phyloP scores from a whole-genome alignment of 148 eudicot genomes.

The Suaeda aralocaspica region DNA sequence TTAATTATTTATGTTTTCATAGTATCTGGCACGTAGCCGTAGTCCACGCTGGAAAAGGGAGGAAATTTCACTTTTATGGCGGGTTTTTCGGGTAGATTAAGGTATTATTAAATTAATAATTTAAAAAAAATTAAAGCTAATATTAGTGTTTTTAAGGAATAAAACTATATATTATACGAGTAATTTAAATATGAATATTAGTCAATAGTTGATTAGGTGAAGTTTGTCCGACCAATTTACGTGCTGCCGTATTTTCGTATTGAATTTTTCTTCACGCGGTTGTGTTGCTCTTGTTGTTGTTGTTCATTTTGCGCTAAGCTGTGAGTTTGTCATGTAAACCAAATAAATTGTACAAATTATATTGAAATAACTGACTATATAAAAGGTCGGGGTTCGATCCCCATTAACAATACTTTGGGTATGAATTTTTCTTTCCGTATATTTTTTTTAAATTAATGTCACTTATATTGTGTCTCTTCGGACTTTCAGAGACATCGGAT shows the following conservation, averaged over 20 bases:
- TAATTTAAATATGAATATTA: not conserved
- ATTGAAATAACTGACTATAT: too few relatives aligned
- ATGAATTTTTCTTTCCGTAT: too few relatives aligned
- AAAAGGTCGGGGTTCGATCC: too few relatives aligned
- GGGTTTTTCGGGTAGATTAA: constrained; percentile 13
- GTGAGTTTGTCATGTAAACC: not conserved
- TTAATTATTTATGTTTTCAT: not conserved
- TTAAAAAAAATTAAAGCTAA: not conserved
- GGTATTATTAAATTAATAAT: not conserved
- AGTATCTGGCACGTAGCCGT: constrained; percentile 17
- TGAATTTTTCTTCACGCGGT: constrained; percentile 27
- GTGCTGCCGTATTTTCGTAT: constrained; percentile 15
- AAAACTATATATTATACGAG: not conserved
- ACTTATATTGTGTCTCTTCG: too few relatives aligned
- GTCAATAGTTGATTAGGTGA: not conserved
- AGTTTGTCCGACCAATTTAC: constrained; percentile 11
- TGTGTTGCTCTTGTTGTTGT: not conserved
- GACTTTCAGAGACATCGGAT: too few relatives aligned
- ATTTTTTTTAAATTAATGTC: too few relatives aligned
- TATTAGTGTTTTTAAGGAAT: not conserved
- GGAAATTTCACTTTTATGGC: constrained; percentile 30
- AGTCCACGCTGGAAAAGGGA: constrained; percentile 32
- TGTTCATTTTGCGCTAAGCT: not conserved
- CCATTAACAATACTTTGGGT: too few relatives aligned
- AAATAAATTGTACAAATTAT: too few relatives aligned